These are phyloP conservation scores for Camellia sinensis DNA, from an alignment of 148 eudicot species.

Conservation along the genomic window DNA sequence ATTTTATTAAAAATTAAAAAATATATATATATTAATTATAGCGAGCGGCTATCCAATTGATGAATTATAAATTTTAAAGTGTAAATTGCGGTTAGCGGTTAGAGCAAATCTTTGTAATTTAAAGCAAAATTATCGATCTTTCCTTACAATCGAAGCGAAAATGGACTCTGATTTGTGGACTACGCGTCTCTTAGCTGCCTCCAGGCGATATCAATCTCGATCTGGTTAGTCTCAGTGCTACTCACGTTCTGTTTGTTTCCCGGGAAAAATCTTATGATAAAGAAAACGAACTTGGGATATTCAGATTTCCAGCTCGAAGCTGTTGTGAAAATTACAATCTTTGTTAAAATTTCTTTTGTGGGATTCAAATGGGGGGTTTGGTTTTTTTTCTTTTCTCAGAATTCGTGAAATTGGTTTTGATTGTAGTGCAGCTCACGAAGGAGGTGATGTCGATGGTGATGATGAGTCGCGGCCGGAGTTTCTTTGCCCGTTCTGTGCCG, in stretches of 20 bases:
- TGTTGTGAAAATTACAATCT: background rate
- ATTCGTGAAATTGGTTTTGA: background rate
- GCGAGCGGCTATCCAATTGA: too few relatives aligned
- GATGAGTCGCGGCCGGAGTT: slow-evolving; percentile 75
- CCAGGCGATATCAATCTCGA: slow-evolving; percentile 58
- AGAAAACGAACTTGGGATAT: background rate
- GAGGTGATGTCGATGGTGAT: slow-evolving; percentile 58
- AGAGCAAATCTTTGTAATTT: background rate
- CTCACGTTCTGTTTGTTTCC: slow-evolving; percentile 7
- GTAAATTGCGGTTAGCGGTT: too few relatives aligned
- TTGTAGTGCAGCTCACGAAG: slow-evolving; percentile 23
- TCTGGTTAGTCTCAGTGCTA: slow-evolving; percentile 36
- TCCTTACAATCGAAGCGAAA: background rate
- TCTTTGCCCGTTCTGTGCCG: slow-evolving; percentile 87
- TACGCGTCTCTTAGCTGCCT: slow-evolving; percentile 41
- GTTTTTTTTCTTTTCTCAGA: background rate
- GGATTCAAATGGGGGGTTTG: background rate
- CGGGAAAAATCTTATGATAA: slow-evolving; percentile 2
- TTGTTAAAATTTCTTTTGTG: background rate
- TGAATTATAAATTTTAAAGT: background rate
- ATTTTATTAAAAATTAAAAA: too few relatives aligned
- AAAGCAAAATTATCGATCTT: background rate
- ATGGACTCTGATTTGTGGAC: slow-evolving; percentile 69
- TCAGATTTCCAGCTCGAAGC: too few relatives aligned
- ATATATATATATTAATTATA: too few relatives aligned